These are phyloP conservation scores for Plectosphaerella cucumerina DNA, from an alignment of 2,329 filamentous ascomycete species.

Conservation along the genomic window DNA sequence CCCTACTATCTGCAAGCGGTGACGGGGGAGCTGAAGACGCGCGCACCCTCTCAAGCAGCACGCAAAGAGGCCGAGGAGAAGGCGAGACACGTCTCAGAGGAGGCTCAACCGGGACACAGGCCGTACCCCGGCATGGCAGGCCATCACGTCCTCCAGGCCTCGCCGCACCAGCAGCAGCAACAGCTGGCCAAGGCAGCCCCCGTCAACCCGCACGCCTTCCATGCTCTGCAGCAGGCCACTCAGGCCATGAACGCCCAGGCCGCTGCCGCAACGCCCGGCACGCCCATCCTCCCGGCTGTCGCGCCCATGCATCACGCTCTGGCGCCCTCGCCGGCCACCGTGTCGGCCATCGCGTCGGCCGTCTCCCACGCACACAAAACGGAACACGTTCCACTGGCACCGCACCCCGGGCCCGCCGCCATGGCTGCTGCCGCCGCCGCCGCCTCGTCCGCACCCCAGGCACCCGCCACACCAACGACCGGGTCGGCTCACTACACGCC, in stretches of 20 bases:
- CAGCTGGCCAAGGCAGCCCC: neutral
- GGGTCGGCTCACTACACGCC: conserved; percentile 1
- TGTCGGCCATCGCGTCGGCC: neutral
- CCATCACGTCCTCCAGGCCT: conserved; percentile 39
- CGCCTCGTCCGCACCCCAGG: conserved; percentile 3
- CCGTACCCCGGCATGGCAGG: conserved; percentile 46
- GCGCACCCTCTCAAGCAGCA: conserved; percentile 71
- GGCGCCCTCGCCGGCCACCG: conserved; percentile 9
- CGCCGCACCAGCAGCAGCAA: conserved; percentile 19
- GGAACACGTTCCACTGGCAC: neutral
- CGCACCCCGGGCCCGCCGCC: conserved; percentile 2
- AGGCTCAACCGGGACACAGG: conserved; percentile 44
- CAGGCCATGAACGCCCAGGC: neutral
- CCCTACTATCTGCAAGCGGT: conserved; percentile 84
- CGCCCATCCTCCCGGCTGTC: conserved; percentile 26
- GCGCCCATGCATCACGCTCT: conserved; percentile 20
- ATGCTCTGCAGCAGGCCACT: neutral
- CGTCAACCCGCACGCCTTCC: conserved; percentile 1
- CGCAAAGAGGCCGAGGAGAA: conserved; percentile 64
- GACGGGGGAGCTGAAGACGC: conserved; percentile 83
- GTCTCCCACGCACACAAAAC: neutral
- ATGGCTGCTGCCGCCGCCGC: conserved; percentile 1
- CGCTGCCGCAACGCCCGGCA: conserved; percentile 17
- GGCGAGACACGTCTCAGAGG: conserved; percentile 52
- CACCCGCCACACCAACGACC: conserved; percentile 8